Evolutionary conservation across 768 basidiomycete species (phyloP).

Genomic region (Inosperma sp.): DNA sequence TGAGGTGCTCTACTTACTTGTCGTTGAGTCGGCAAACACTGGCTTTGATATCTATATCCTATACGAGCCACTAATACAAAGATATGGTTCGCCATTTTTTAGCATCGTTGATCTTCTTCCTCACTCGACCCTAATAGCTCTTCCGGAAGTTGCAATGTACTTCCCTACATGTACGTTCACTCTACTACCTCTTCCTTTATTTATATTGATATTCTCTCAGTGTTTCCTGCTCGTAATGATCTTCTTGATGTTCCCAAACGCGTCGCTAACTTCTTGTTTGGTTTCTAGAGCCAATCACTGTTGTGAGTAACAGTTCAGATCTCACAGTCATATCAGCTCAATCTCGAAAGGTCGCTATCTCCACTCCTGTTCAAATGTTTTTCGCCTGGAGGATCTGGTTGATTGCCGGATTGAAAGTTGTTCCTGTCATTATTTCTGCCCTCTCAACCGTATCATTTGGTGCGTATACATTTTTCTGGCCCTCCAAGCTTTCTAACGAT

Average conservation of each 20-base stretch:
- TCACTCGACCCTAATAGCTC: slow-evolving; percentile 22
- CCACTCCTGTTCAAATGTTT: slow-evolving; percentile 46
- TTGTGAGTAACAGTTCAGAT: slow-evolving; percentile 22
- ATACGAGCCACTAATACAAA: slow-evolving; percentile 42
- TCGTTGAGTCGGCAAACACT: slow-evolving; percentile 41
- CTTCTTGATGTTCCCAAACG: not conserved
- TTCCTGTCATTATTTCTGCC: slow-evolving; percentile 29
- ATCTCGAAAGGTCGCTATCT: slow-evolving; percentile 34
- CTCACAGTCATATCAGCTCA: not conserved
- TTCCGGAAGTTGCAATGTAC: slow-evolving; percentile 27
- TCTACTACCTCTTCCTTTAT: not conserved
- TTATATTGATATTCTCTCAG: slow-evolving; percentile 14
- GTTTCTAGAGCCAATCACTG: slow-evolving; percentile 29
- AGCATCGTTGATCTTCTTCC: not conserved
- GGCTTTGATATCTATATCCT: slow-evolving; percentile 42
- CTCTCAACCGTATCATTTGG: slow-evolving; percentile 35
- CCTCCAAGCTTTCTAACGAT: not conserved
- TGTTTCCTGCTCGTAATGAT: slow-evolving; percentile 21
- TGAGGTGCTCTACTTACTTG: slow-evolving; percentile 41
- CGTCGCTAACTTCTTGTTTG: not conserved
- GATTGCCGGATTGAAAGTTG: slow-evolving; percentile 35
- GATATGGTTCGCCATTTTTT: slow-evolving; percentile 30
- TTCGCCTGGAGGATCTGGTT: slow-evolving; percentile 41
- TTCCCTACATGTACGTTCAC: slow-evolving; percentile 32
- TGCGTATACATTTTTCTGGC: no score